A percentile compares a stretch with the other conserved stretches of the same genome.
Conservation (phyloP, 805 yeast genomes). For the Zygotorulaspora chibaensis region DNA sequence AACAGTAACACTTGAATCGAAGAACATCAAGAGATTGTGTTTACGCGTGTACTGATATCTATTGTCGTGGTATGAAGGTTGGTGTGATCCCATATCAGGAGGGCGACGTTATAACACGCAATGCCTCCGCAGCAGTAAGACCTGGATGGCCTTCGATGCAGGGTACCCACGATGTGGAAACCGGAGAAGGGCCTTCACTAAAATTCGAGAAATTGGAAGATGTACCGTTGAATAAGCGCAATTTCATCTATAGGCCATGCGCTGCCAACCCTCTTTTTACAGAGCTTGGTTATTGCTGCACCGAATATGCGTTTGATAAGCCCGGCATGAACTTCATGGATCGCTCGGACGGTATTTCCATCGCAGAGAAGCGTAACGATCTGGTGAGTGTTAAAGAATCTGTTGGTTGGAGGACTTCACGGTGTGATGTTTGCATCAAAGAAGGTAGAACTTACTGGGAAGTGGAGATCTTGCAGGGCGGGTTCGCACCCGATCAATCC, state of each 20-base stretch:
- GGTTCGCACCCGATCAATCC: conserved; percentile 33
- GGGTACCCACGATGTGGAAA: conserved; percentile 13
- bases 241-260: conserved; percentile 78
- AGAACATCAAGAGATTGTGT: not conserved
- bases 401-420: conserved; percentile 75
- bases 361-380: conserved; percentile 35
- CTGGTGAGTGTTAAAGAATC: conserved; percentile 48
- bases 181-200: not conserved
- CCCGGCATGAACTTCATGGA: conserved; percentile 43
- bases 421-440: conserved; percentile 69
- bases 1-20: not conserved
- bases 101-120: conserved; percentile 24
- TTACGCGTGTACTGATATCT: not conserved
- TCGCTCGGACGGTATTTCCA: conserved; percentile 53
- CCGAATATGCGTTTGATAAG: conserved; percentile 61
- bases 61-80: conserved; percentile 19
- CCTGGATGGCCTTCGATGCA: conserved; percentile 26
- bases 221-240: conserved; percentile 71
- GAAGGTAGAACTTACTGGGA: conserved; percentile 84
- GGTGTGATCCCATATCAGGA: conserved; percentile 30
- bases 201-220: conserved; percentile 50
- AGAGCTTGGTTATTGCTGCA: conserved; percentile 59
- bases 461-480: conserved; percentile 48
- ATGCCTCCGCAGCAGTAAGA: conserved; percentile 5
- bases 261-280: conserved; percentile 59